Evolutionary conservation across 345 rosid species (phyloP).

Genomic region (Eucalyptus sp.): DNA sequence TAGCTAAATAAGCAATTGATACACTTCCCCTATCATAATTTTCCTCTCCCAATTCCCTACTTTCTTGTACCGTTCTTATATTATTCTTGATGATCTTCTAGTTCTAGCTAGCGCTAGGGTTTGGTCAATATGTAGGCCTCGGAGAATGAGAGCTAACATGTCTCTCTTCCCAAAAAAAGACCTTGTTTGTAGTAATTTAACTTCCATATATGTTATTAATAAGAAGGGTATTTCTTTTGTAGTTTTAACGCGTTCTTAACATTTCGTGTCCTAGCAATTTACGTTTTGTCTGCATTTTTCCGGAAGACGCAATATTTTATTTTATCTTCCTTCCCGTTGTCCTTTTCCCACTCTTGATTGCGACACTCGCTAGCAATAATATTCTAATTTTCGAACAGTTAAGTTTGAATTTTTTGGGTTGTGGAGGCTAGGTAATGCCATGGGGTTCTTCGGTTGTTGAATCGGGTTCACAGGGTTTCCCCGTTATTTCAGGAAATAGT

Average conservation of each 20-base stretch:
- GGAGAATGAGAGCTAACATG: neutral
- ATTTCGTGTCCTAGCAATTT: neutral
- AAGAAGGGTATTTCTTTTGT: neutral
- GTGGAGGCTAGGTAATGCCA: neutral
- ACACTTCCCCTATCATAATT: neutral
- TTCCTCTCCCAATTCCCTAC: neutral
- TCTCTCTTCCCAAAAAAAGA: neutral
- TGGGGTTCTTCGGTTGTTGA: neutral
- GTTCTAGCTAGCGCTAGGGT: neutral
- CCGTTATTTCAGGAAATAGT: neutral
- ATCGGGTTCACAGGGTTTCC: neutral
- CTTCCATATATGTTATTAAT: neutral
- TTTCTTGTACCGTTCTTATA: neutral
- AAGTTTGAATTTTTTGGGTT: neutral
- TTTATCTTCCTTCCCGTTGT: neutral
- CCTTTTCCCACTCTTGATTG: neutral
- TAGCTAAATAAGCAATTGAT: slow-evolving; percentile 20
- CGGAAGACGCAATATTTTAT: neutral
- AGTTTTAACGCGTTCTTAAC: neutral
- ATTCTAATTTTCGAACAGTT: neutral
- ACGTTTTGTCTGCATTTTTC: neutral
- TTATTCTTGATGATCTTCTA: neutral
- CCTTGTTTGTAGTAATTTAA: neutral
- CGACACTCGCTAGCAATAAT: neutral
- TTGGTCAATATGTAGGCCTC: neutral